phyloP scores from a whole-genome alignment of 169 alveolate genomes.

The Theileria parva region DNA sequence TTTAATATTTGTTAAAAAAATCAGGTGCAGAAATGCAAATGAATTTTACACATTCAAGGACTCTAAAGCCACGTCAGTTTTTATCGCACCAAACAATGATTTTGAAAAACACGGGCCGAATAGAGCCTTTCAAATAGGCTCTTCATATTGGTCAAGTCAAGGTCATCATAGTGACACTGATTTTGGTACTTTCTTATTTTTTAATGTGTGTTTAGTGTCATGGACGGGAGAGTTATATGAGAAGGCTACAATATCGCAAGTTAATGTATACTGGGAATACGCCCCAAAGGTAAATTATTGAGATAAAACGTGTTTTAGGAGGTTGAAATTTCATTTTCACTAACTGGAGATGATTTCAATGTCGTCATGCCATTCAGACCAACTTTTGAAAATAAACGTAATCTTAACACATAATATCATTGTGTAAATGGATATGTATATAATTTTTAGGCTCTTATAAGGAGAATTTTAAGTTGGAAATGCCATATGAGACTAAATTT shows the following conservation, averaged over 20 bases:
- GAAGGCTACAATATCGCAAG: conserved; percentile 75
- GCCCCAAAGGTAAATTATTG: conserved; percentile 75
- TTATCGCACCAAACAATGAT: conserved; percentile 65
- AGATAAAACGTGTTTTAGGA: conserved; percentile 48
- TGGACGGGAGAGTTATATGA: conserved; percentile 85
- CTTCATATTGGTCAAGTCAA: conserved; percentile 85
- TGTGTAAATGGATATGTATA: conserved; percentile 21
- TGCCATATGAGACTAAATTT: conserved; percentile 73
- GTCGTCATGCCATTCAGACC: conserved; percentile 79
- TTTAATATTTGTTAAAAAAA: not conserved
- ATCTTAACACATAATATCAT: conserved; percentile 20
- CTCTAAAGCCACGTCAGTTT: conserved; percentile 76
- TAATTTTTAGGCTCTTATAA: conserved; percentile 70
- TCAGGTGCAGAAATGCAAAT: conserved; percentile 57
- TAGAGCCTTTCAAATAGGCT: conserved; percentile 83
- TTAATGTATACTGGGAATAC: conserved; percentile 81
- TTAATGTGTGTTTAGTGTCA: conserved; percentile 67
- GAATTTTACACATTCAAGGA: conserved; percentile 76
- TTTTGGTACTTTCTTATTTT: conserved; percentile 54
- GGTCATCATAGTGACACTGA: conserved; percentile 80
- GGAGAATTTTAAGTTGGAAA: conserved; percentile 66
- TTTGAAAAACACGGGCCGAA: conserved; percentile 55
- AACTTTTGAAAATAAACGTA: conserved; percentile 73
- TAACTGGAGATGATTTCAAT: conserved; percentile 78
- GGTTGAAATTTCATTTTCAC: conserved; percentile 78